Conservation (phyloP, 2,329 filamentous ascomycete genomes). For the Tolypocladium paradoxum region DNA sequence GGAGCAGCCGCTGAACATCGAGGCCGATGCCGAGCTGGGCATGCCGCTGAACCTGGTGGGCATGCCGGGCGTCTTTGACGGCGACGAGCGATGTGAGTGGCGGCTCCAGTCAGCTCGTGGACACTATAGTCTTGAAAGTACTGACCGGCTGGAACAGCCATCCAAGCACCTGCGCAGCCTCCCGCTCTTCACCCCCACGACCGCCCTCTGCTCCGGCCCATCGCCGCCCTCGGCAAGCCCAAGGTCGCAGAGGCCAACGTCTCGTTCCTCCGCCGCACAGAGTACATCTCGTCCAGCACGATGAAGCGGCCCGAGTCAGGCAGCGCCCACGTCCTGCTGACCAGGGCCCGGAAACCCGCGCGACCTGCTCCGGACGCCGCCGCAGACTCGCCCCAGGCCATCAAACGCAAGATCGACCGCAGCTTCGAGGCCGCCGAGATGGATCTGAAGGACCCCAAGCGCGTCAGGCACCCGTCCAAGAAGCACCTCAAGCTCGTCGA, state of each 20-base stretch:
- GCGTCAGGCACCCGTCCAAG: conserved; percentile 48
- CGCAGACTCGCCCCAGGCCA: conserved; percentile 52
- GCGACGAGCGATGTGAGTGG: conserved; percentile 75
- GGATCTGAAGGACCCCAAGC: conserved; percentile 41
- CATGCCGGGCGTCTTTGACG: conserved; percentile 88
- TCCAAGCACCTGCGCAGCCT: conserved; percentile 64
- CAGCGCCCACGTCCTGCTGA: conserved; percentile 26
- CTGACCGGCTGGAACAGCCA: conserved; percentile 41
- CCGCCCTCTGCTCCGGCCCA: conserved; percentile 68
- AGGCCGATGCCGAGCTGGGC: conserved; percentile 92
- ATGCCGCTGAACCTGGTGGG: conserved; percentile 96
- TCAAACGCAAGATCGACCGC: conserved; percentile 56
- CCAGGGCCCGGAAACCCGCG: conserved; percentile 20
- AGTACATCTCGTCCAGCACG: conserved; percentile 69
- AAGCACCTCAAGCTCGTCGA: conserved; percentile 47
- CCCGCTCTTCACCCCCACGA: conserved; percentile 74
- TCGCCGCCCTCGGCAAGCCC: conserved; percentile 76
- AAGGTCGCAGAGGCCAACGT: conserved; percentile 67
- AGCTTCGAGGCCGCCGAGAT: conserved; percentile 45
- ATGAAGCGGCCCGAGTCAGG: conserved; percentile 38
- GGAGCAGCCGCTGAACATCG: conserved; percentile 90
- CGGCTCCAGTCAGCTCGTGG: not conserved
- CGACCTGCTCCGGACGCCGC: conserved; percentile 47
- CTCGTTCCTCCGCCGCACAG: conserved; percentile 89
- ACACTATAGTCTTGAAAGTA: not conserved